Base-by-base conservation (phyloP, 305 asterid genomes). In the Fraxinus sp. region DNA sequence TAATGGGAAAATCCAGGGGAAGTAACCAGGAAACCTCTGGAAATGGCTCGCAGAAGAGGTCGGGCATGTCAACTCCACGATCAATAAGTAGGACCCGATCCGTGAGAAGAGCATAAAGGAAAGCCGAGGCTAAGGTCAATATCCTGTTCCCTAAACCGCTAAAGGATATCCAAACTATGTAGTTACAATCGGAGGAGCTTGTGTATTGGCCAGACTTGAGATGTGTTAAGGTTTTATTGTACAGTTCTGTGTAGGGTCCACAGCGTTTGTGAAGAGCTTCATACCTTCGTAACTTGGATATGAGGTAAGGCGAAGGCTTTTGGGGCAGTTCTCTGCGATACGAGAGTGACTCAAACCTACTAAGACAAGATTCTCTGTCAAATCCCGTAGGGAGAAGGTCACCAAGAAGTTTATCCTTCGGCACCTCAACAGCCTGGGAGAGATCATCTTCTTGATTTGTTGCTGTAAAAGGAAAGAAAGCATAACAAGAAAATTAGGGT, bases 41-140 rank as follows among this genome's bases (percentile, higher is more conserved):
- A 86, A 95, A 95, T 1, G 99, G 99, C 72, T 95, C 99, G 7
- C 99, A 94, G 85, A 95, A 94, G 37, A 94, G 95, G 44, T 90
- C 95, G 0, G 91, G 86, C 35, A 94, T 87, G 86, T 93, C 91
- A 16, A 46, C 72, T 80, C 93, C 90, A 59, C 87, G 86, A 39
- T 92, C 96, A 9, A 92, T 90, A 2, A 95, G 93, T 13, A 95
- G 93, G 87, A 95, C 91, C 20, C 96, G 86, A 2, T 93, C 87
- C 4, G 99, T 93, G 49, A 94, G 90, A 62, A 95, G 90, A 36
- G 99, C 93, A 18, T 95, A 95, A 3, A 95, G 93, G 82, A 94
- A 93, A 39, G 97, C 87, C 0, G 98, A 93, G 24, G 93, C 89
- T 33, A 95, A 81, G 2, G 93, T 88, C 20, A 95, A 85, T 26